Evolutionary conservation across 2,329 filamentous ascomycete genomes (phyloP).

Genomic region (Trichoderma arundinaceum): DNA sequence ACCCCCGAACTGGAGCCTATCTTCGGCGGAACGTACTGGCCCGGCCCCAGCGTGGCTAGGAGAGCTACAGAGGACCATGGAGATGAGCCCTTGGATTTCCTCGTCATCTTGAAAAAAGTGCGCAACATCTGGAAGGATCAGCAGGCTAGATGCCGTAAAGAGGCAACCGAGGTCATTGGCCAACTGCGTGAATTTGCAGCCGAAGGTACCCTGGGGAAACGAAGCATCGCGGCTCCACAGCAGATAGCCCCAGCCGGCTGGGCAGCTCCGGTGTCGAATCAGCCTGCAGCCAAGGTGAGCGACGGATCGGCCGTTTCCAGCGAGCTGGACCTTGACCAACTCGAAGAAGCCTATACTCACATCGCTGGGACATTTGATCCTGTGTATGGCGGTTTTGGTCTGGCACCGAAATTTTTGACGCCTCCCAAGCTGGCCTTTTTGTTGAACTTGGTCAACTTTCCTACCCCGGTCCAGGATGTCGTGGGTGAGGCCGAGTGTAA

Average conservation of each 20-base stretch:
- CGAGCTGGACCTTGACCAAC: constrained; percentile 82
- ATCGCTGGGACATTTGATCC: constrained; percentile 82
- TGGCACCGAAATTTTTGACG: constrained; percentile 87
- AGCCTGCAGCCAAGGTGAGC: constrained; percentile 35
- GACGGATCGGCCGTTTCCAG: constrained; percentile 56
- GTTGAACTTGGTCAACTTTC: constrained; percentile 74
- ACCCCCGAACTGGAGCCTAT: constrained; percentile 92
- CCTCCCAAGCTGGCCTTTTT: constrained; percentile 85
- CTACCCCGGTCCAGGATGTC: constrained; percentile 77
- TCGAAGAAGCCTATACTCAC: constrained; percentile 87
- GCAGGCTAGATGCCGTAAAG: constrained; percentile 79
- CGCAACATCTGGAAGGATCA: constrained; percentile 78
- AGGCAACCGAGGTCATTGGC: constrained; percentile 79
- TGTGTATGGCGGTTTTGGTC: constrained; percentile 78
- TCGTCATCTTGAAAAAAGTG: constrained; percentile 83
- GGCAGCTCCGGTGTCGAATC: constrained; percentile 41
- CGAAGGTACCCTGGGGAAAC: constrained; percentile 74
- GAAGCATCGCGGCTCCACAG: constrained; percentile 42
- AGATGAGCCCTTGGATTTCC: constrained; percentile 74
- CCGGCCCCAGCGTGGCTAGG: constrained; percentile 69
- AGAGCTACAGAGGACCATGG: constrained; percentile 48
- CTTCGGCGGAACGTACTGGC: constrained; percentile 97
- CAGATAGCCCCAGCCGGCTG: constrained; percentile 42
- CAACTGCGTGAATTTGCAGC: constrained; percentile 87
- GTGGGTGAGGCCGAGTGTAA: constrained; percentile 80